These are phyloP conservation scores for Pilasporangium apinafurcum DNA, from an alignment of 352 stramenopile species.

Conservation along the genomic window DNA sequence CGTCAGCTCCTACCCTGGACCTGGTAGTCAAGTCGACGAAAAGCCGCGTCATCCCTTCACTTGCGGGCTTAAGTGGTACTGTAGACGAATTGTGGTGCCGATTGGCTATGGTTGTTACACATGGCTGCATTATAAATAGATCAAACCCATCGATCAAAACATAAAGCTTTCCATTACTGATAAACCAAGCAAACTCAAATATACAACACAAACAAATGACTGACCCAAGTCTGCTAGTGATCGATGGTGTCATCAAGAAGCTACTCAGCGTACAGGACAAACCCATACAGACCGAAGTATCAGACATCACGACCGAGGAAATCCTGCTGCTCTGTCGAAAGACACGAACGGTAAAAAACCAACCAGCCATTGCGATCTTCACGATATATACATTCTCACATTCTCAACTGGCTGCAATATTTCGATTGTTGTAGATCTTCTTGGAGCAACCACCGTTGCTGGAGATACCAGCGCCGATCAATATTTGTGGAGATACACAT, in stretches of 20 bases:
- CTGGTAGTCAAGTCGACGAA: too few species aligned
- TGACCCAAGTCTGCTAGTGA: conserved; percentile 41
- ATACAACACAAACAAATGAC: too few species aligned
- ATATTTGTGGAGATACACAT: conserved; percentile 96
- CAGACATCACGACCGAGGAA: conserved; percentile 72
- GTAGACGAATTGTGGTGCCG: too few species aligned
- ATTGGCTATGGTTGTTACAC: too few species aligned
- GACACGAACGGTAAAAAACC: conserved; percentile 61
- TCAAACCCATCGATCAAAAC: too few species aligned
- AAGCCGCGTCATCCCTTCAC: too few species aligned
- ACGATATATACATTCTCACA: conserved; percentile 1
- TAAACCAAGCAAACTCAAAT: too few species aligned
- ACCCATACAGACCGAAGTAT: conserved; percentile 50
- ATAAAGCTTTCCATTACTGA: too few species aligned
- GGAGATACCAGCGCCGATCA: conserved; percentile 91
- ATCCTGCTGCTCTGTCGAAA: conserved; percentile 74
- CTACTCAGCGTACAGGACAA: conserved; percentile 56
- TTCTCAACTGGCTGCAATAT: too few species aligned
- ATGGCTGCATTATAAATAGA: too few species aligned
- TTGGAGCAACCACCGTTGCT: conserved; percentile 91
- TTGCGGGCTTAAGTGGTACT: too few species aligned
- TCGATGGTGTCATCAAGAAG: conserved; percentile 62
- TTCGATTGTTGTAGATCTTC: conserved; percentile 38
- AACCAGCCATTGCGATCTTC: conserved; percentile 3
- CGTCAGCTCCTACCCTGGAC: too few species aligned